Base-by-base conservation (phyloP, 1,139 yeast species). In the Saccharomyces hybrid region DNA sequence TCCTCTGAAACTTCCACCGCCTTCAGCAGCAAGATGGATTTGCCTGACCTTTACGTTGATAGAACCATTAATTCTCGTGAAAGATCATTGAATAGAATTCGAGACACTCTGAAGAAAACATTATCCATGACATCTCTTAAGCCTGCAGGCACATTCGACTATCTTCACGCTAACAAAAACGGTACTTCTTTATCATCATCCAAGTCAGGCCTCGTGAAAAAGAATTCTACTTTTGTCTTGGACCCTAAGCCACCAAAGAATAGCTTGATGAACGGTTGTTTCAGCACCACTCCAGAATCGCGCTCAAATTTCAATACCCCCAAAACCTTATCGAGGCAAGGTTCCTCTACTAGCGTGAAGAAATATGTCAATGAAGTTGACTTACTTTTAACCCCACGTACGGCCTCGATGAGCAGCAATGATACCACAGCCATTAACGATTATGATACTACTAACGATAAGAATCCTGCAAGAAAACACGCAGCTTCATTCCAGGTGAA, bases 211-310 rank as follows among this genome's bases (percentile, higher is more conserved):
- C 52, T 47, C 13, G 52, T 55, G 14, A 62, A 59, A 46, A 54
- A 58, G 32, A 61, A 63, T 49, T 67, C 71, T 1, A 68, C 71
- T 2, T 68, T 68, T 52, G 61, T 59, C 23, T 51, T 68, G 29
- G 67, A 63, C 42, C 71, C 71, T n/a, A 59, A 58, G 49, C 68
- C 69, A n/a, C 69, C 70, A 20, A 47, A 51, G 11, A 56, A 53
- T 14, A 59, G 68, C 4, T 53, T 67, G 52, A 68, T 68, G 72
- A 66, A 67, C 51, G 72, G 72, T 23, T 57, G 65, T 32, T 65
- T 59, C 42, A 64, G 70, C 52, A 62, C 64, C 5, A 61, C 69
- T 16, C 71, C 71, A 1, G 66, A 64, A 50, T 56, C 67, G 5
- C 54, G 55, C 34, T 64, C 68, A 2, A 65, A 61, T 48, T 65